phyloP scores from a whole-genome alignment of 176 grass and related monocot genomes.

The Ananas comosus region DNA sequence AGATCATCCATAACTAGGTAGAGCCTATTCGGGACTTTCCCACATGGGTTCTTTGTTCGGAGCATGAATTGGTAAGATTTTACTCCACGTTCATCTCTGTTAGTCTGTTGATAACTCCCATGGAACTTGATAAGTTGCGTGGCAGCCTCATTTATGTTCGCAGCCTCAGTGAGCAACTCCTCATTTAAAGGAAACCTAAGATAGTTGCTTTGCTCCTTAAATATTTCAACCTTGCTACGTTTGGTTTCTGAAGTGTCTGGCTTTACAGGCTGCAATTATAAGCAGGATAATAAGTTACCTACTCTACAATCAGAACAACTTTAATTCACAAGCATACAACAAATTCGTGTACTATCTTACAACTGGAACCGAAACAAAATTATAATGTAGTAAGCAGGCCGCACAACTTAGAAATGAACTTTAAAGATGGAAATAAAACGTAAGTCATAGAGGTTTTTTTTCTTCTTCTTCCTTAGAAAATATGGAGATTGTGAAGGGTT shows the following conservation, averaged over 20 bases:
- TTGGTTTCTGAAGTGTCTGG: slow-evolving; percentile 49
- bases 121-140: slow-evolving; percentile 95
- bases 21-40: slow-evolving; percentile 79
- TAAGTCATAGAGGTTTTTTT: no score
- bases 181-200: slow-evolving; percentile 91
- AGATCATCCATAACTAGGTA: slow-evolving; percentile 88
- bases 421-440: no score
- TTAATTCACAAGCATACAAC: neutral
- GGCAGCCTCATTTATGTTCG: slow-evolving; percentile 77
- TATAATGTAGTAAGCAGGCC: no score
- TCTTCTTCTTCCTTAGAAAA: no score
- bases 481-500: no score
- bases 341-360: neutral
- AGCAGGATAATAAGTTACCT: neutral
- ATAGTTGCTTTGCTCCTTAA: slow-evolving; percentile 95
- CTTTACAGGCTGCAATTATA: slow-evolving; percentile 56
- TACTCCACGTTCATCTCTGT: slow-evolving; percentile 66
- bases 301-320: slow-evolving; percentile 1
- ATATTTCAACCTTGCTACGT: slow-evolving; percentile 94
- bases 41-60: slow-evolving; percentile 90
- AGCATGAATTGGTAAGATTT: slow-evolving; percentile 98
- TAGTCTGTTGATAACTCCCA: slow-evolving; percentile 87
- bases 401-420: no score
- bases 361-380: no score
- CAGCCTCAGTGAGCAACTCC: slow-evolving; percentile 65